A percentile compares a stretch with the other conserved stretches of the same genome.
Conservation (phyloP, 2,329 filamentous ascomycete species). For the Fusarium poae region DNA sequence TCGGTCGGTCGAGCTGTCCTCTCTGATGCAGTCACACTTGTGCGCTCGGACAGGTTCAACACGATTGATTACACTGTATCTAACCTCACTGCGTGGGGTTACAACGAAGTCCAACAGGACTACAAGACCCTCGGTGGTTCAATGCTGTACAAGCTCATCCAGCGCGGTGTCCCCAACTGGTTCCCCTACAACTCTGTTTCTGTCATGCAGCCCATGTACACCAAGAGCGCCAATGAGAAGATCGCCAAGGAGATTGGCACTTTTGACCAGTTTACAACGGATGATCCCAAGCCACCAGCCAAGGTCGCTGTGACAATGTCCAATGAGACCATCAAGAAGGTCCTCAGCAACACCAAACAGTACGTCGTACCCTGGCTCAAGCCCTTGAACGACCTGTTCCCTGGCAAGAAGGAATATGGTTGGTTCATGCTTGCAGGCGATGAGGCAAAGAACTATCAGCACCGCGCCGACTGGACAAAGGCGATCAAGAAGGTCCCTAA, state of each 20-base stretch:
- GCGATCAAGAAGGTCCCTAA: conserved; percentile 54
- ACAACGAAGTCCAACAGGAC: conserved; percentile 51
- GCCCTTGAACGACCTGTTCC: conserved; percentile 52
- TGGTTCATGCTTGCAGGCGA: conserved; percentile 59
- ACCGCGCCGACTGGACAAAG: conserved; percentile 51
- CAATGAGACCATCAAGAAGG: conserved; percentile 50
- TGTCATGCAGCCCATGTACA: conserved; percentile 62
- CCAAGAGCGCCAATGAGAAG: conserved; percentile 56
- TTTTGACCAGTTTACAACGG: conserved; percentile 50
- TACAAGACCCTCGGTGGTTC: conserved; percentile 57
- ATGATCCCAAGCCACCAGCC: conserved; percentile 54
- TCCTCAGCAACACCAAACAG: conserved; percentile 50
- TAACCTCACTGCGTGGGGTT: conserved; percentile 60
- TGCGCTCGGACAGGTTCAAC: conserved; percentile 71
- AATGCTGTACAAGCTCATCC: conserved; percentile 61
- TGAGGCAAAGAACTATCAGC: conserved; percentile 48
- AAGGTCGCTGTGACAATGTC: conserved; percentile 49
- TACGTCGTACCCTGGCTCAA: conserved; percentile 54
- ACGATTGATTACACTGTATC: conserved; percentile 62
- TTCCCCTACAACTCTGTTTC: conserved; percentile 59
- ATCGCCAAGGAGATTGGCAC: conserved; percentile 58
- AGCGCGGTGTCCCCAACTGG: conserved; percentile 60
- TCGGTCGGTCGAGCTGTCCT: conserved; percentile 68
- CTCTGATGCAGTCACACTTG: conserved; percentile 70
- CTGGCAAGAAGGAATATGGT: conserved; percentile 54